Conservation (phyloP, 306 rosid species). For the Vicia sativa region DNA sequence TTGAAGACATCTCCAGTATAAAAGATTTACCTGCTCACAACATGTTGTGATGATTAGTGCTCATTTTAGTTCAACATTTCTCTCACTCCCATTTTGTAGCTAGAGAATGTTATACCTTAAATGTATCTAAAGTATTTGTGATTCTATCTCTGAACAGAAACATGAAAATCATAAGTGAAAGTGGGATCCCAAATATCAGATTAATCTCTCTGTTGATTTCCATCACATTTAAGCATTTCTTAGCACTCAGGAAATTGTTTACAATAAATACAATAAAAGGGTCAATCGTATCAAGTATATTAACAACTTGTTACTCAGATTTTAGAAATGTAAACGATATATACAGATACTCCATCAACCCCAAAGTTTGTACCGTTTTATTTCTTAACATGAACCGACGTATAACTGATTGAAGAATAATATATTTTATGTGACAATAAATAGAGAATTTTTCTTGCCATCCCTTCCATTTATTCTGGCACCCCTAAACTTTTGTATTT, state of each 20-base stretch:
- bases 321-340: too few species aligned
- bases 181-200: slow-evolving; percentile 17
- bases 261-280: neutral
- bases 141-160: slow-evolving; percentile 18
- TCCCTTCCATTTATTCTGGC: too few species aligned
- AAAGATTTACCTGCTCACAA: slow-evolving; percentile 86
- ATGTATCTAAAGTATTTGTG: slow-evolving; percentile 34
- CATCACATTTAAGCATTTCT: slow-evolving; percentile 1
- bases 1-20: slow-evolving; percentile 72
- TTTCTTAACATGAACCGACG: too few species aligned
- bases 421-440: too few species aligned
- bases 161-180: slow-evolving; percentile 31
- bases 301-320: too few species aligned
- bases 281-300: too few species aligned
- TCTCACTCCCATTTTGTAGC: neutral
- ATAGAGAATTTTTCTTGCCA: too few species aligned
- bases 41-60: slow-evolving; percentile 57
- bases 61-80: slow-evolving; percentile 17
- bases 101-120: slow-evolving; percentile 13
- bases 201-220: slow-evolving; percentile 11
- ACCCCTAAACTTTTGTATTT: too few species aligned
- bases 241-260: slow-evolving; percentile 20
- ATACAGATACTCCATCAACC: too few species aligned
- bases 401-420: too few species aligned
- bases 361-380: too few species aligned